phyloP scores from a whole-genome alignment of 2,329 filamentous ascomycete species.

The Colletotrichum sp. region DNA sequence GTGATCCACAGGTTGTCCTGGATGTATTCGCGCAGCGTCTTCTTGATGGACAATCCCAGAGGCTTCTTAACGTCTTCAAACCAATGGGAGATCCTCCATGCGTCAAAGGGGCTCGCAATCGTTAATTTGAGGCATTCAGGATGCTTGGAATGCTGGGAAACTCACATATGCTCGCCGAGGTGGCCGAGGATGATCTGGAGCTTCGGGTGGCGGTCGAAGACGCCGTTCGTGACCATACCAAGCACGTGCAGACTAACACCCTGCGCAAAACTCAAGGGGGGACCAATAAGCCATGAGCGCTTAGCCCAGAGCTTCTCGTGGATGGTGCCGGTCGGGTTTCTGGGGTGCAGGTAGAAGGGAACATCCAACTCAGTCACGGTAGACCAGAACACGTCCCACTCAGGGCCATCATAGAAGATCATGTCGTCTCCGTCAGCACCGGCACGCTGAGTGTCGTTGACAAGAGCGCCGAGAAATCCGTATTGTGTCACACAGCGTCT shows the following conservation, averaged over 20 bases:
- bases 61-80: not conserved
- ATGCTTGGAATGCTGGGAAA: too few species aligned
- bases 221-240: not conserved
- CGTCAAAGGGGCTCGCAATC: accelerated
- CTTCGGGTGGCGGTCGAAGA: not conserved
- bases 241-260: not conserved
- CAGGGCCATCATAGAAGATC: not conserved
- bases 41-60: not conserved
- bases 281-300: not conserved
- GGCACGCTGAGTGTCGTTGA: not conserved
- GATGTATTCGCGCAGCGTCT: not conserved
- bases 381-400: not conserved
- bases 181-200: not conserved
- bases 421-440: not conserved
- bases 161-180: not conserved
- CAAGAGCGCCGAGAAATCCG: conserved; percentile 62
- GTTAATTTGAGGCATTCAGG: too few species aligned
- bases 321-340: not conserved
- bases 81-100: not conserved
- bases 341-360: not conserved
- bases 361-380: not conserved
- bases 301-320: not conserved
- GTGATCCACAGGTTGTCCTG: not conserved
- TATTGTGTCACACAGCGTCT: conserved; percentile 57
- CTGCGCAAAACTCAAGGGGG: not conserved